Evolutionary conservation across 2,329 filamentous ascomycete species (phyloP).

Genomic region (Diaporthe velutina): DNA sequence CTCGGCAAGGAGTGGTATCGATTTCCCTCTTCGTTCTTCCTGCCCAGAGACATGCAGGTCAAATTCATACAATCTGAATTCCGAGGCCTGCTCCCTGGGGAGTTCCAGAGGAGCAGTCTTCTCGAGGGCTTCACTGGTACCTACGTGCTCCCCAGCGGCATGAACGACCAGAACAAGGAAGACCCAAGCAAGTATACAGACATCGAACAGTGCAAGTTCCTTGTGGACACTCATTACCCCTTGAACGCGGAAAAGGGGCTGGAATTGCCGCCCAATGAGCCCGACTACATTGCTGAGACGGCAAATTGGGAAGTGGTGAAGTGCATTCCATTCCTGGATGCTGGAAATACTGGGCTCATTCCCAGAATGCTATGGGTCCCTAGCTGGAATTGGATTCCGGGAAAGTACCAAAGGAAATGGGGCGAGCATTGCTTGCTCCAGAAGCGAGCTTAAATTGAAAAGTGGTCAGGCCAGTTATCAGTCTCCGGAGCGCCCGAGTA

Average conservation of each 20-base stretch:
- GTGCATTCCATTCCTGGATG: constrained; percentile 86
- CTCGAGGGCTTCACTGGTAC: constrained; percentile 86
- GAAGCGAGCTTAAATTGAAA: constrained; percentile 49
- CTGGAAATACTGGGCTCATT: constrained; percentile 77
- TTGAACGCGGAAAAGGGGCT: constrained; percentile 53
- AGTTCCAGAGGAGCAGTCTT: constrained; percentile 81
- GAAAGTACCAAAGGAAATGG: constrained; percentile 81
- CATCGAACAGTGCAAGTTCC: constrained; percentile 80
- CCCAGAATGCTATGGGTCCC: constrained; percentile 88
- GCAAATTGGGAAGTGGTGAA: constrained; percentile 82
- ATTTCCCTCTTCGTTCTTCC: constrained; percentile 92
- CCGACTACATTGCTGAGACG: constrained; percentile 80
- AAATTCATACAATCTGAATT: constrained; percentile 96
- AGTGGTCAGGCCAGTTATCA: neutral
- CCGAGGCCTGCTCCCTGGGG: constrained; percentile 86
- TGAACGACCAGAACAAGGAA: constrained; percentile 93
- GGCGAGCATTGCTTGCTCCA: constrained; percentile 88
- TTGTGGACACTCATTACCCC: constrained; percentile 89
- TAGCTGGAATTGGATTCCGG: constrained; percentile 76
- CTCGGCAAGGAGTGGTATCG: constrained; percentile 99
- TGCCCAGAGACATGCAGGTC: constrained; percentile 84
- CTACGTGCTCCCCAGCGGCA: constrained; percentile 82
- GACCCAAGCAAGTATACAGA: constrained; percentile 89
- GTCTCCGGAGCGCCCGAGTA: too few species aligned
- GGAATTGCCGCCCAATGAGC: constrained; percentile 75